Evolutionary conservation across 2,329 filamentous ascomycete genomes (phyloP), one percentile per base, ranked within the genome.

Genomic region (Pseudopithomyces maydicus): DNA sequence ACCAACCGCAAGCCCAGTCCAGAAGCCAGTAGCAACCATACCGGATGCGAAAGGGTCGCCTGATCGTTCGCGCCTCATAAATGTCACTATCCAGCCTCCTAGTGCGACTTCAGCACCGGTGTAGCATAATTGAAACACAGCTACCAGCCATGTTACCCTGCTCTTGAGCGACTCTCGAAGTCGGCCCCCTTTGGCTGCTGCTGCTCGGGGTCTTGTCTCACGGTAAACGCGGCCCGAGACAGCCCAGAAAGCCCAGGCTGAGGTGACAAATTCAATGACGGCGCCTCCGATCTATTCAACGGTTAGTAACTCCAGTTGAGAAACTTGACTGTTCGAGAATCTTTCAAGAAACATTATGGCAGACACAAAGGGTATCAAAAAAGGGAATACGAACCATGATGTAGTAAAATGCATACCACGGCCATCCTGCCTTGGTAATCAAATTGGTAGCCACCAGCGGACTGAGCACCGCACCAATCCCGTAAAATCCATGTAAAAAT

Each of bases 61-160:
- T 36, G 87, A 75, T 20, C 92, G 85, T 33, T 91, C 87, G 4
- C 83, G 80, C 20, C 91, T 85, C 90, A 96, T 95, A 71, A 95
- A 96, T 0, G 87, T 88, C 14, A 91, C 87, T 61, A 95, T 87
- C 90, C 90, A 93, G 15, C 90, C 90, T 23, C 88, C 88, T 5
- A 92, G 77, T 0, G 85, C 85, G 53, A 91, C 88, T 74, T 96
- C 91, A 4, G 84, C 82, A 2, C 91, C 91, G 1, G 92, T 87
- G 66, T 95, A 95, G 4, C 85, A 84, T 3, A 94, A 81, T 10
- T 94, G 78, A 71, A 94, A 95, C 4, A 88, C 57, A 3, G 90
- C 82, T 26, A 85, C 79, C 14, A 90, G 78, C 89, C 90, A 92
- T 7, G 88, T 88, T 3, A 89, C 80, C 10, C 79, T 72, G 26